Evolutionary conservation across 2,329 filamentous ascomycete genomes (phyloP).

Genomic region (Fusarium virguliforme): DNA sequence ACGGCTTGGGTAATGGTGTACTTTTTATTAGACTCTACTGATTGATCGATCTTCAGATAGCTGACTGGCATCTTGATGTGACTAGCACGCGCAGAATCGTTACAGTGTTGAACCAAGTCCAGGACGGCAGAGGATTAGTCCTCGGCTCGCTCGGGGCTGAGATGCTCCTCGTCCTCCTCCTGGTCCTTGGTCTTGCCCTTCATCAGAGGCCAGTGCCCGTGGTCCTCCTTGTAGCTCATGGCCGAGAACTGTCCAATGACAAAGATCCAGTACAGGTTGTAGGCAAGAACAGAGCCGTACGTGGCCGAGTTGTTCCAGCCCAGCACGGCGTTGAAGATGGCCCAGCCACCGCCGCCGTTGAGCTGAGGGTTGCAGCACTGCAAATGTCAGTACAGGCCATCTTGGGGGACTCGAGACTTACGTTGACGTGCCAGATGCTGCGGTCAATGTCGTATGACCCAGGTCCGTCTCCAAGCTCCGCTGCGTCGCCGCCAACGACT

Average conservation of each 20-base stretch:
- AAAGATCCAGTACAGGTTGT: slow-evolving; percentile 88
- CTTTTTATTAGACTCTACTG: slow-evolving; percentile 27
- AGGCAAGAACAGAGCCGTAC: slow-evolving; percentile 87
- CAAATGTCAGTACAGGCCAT: neutral
- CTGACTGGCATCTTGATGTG: slow-evolving; percentile 14
- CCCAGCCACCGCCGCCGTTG: slow-evolving; percentile 85
- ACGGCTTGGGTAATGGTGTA: slow-evolving; percentile 30
- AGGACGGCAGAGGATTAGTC: neutral
- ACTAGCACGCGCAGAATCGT: slow-evolving; percentile 6
- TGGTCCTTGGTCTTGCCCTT: slow-evolving; percentile 54
- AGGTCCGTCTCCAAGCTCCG: slow-evolving; percentile 71
- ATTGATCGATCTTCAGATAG: slow-evolving; percentile 5
- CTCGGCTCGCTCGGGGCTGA: slow-evolving; percentile 12
- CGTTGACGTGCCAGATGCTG: slow-evolving; percentile 88
- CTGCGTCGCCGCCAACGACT: slow-evolving; percentile 72
- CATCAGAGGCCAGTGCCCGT: slow-evolving; percentile 65
- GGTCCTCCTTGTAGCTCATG: slow-evolving; percentile 77
- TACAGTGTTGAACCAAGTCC: neutral
- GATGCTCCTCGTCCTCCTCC: slow-evolving; percentile 33
- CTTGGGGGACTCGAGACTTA: slow-evolving; percentile 58
- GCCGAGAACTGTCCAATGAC: slow-evolving; percentile 79
- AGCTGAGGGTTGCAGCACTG: slow-evolving; percentile 83
- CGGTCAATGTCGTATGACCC: slow-evolving; percentile 85
- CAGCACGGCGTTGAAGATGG: slow-evolving; percentile 87
- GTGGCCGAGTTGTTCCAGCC: slow-evolving; percentile 93